Evolutionary conservation across 2,329 filamentous ascomycete species (phyloP).

Genomic region (Verticillium tricorpus): DNA sequence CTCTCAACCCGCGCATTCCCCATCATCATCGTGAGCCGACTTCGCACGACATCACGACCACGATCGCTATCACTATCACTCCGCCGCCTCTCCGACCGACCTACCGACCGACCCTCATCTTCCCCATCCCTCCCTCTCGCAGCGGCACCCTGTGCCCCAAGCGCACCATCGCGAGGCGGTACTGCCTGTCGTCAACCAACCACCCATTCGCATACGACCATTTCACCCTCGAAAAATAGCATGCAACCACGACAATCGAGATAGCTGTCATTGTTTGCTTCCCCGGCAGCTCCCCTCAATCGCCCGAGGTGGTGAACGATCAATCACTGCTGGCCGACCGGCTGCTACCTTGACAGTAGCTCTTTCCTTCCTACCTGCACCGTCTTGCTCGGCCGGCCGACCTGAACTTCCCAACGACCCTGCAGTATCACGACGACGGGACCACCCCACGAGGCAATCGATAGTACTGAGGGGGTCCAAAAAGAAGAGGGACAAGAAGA

Average conservation of each 20-base stretch:
- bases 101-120: not conserved
- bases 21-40: not conserved
- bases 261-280: not conserved
- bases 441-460: too few relatives aligned
- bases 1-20: not conserved
- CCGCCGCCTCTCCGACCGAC: not conserved
- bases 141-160: not conserved
- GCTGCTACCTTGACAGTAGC: not conserved
- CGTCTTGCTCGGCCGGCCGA: not conserved
- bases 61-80: not conserved
- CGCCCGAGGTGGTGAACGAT: not conserved
- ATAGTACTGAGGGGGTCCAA: too few relatives aligned
- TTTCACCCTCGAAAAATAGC: not conserved
- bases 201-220: not conserved
- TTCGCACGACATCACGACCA: not conserved
- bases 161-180: not conserved
- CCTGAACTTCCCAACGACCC: not conserved
- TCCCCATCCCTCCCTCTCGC: not conserved
- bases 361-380: not conserved
- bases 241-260: not conserved
- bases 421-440: not conserved
- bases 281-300: not conserved
- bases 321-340: not conserved
- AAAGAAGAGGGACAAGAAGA: not conserved
- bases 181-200: not conserved